phyloP scores from a whole-genome alignment of 2,329 filamentous ascomycete genomes.

The Penicillium psychrosexuale region DNA sequence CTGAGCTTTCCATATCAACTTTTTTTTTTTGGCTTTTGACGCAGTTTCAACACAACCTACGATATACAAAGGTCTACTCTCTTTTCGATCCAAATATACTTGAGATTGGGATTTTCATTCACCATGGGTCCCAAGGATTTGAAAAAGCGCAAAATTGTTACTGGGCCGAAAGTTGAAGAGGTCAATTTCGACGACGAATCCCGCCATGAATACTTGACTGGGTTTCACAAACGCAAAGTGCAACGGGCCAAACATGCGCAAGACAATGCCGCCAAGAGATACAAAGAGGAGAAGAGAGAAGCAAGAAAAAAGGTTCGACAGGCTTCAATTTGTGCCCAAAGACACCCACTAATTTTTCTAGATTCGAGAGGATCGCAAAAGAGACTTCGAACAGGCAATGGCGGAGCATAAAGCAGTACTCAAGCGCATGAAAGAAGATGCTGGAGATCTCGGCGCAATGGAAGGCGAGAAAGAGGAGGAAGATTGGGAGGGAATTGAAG shows the following conservation, averaged over 20 bases:
- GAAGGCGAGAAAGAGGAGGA: slow-evolving; percentile 47
- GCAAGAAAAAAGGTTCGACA: slow-evolving; percentile 68
- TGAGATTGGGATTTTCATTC: not conserved
- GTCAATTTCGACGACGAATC: slow-evolving; percentile 79
- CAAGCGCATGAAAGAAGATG: slow-evolving; percentile 54
- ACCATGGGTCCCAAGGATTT: slow-evolving; percentile 52
- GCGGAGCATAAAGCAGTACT: slow-evolving; percentile 70
- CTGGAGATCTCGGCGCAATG: slow-evolving; percentile 19
- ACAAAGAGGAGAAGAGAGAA: slow-evolving; percentile 70
- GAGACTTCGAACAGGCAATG: slow-evolving; percentile 79
- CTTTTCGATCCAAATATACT: not conserved
- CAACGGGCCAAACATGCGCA: slow-evolving; percentile 81
- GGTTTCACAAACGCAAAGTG: slow-evolving; percentile 93
- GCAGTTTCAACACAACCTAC: slow-evolving; percentile 2
- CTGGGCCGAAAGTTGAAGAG: slow-evolving; percentile 61
- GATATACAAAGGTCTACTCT: not conserved
- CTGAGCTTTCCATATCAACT: slow-evolving; percentile 27
- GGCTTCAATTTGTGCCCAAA: not conserved
- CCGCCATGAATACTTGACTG: slow-evolving; percentile 83
- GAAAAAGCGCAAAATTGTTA: slow-evolving; percentile 62
- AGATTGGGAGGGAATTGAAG: slow-evolving; percentile 64
- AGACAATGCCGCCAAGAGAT: slow-evolving; percentile 73
- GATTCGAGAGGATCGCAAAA: slow-evolving; percentile 78
- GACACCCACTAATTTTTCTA: slow-evolving; percentile 39
- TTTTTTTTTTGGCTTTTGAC: slow-evolving; percentile 16